phyloP scores from a whole-genome alignment of 2,329 filamentous ascomycete genomes.

The Botrytis fabae region DNA sequence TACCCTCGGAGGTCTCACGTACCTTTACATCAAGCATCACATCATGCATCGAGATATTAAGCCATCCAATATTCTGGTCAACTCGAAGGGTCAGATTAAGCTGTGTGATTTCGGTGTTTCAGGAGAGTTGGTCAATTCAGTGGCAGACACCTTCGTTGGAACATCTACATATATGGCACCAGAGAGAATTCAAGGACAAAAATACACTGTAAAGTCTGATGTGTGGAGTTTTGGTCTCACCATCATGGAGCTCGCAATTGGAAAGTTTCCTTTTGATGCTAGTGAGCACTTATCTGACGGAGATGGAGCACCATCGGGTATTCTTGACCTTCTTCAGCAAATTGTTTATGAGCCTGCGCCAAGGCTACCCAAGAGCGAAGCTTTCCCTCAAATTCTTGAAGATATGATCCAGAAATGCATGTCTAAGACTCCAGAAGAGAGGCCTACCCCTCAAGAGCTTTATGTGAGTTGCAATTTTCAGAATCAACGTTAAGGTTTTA shows the following conservation, averaged over 20 bases:
- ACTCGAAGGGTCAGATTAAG: conserved; percentile 92
- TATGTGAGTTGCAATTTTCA: conserved; percentile 63
- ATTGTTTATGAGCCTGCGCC: conserved; percentile 97
- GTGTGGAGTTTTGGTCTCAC: conserved; percentile 95
- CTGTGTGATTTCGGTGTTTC: conserved; percentile 99
- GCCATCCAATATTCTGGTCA: conserved; percentile 94
- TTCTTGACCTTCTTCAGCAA: conserved; percentile 91
- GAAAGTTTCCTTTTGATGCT: conserved; percentile 89
- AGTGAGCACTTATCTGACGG: conserved; percentile 70
- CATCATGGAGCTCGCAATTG: conserved; percentile 96
- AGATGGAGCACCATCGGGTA: conserved; percentile 85
- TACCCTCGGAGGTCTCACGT: conserved; percentile 87
- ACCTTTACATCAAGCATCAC: conserved; percentile 91
- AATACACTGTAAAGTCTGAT: conserved; percentile 97
- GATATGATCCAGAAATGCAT: conserved; percentile 97
- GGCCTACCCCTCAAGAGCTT: conserved; percentile 89
- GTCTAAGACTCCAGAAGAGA: conserved; percentile 81
- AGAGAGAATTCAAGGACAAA: conserved; percentile 93
- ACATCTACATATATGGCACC: conserved; percentile 99
- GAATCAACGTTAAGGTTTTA: neutral
- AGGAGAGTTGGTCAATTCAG: conserved; percentile 94
- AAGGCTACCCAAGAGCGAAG: conserved; percentile 92
- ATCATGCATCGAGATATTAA: conserved; percentile 99
- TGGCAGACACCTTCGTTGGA: conserved; percentile 96
- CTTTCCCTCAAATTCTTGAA: conserved; percentile 91